phyloP scores from a whole-genome alignment of 2,329 filamentous ascomycete genomes.

The Clonostachys solani region DNA sequence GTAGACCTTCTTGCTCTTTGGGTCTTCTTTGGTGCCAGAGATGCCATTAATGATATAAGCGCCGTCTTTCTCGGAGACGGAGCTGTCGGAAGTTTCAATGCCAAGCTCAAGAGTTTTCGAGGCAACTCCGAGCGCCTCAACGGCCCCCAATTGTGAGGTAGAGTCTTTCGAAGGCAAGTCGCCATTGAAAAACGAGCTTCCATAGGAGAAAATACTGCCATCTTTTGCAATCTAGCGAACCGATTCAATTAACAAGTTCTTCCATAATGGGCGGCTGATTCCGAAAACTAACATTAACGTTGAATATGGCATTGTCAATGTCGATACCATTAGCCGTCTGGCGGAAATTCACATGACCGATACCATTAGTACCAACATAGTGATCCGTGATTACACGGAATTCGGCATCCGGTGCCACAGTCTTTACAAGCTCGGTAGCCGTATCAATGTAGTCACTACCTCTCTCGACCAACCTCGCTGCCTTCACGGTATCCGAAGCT shows the following conservation, averaged over 20 bases:
- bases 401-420: conserved; percentile 17
- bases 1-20: conserved; percentile 46
- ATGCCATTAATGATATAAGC: conserved; percentile 33
- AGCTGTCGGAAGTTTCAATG: conserved; percentile 4
- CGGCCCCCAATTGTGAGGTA: conserved; percentile 30
- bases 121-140: conserved; percentile 28
- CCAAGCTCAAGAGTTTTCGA: conserved; percentile 9
- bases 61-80: conserved; percentile 5
- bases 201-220: conserved; percentile 49
- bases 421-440: conserved; percentile 37
- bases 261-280: neutral
- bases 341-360: conserved; percentile 50
- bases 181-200: conserved; percentile 32
- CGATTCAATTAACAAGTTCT: neutral
- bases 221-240: conserved; percentile 34
- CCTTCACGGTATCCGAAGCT: no score
- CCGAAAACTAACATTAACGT: conserved; percentile 42
- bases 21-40: conserved; percentile 38
- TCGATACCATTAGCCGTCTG: conserved; percentile 48
- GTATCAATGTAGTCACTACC: conserved; percentile 30
- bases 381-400: conserved; percentile 42
- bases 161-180: conserved; percentile 22
- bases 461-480: no score
- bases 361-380: conserved; percentile 45
- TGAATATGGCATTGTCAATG: conserved; percentile 51